Evolutionary conservation across 2,329 filamentous ascomycete species (phyloP), one percentile per base, ranked within the genome.

Genomic region (Calycina herbarum): DNA sequence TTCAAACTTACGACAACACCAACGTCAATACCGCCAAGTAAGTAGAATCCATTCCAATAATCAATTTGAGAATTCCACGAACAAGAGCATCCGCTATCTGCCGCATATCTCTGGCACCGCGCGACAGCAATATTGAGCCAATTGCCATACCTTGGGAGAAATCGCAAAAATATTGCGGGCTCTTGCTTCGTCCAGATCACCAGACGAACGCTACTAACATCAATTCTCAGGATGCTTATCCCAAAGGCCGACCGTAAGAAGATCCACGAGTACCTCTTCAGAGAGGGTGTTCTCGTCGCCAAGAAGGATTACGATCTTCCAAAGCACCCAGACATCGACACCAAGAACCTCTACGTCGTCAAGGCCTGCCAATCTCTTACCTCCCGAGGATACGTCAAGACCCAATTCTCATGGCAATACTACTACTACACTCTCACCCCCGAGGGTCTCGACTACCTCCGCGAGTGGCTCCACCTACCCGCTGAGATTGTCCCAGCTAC

Each of bases 391-490:
- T 98, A 92, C 84, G 89, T 99, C 85, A 99, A 99, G 92, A 99
- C 95, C 77, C 95, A 96, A 84, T 99, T 99, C 91, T 97, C 93
- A 75, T 97, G 93, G 93, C 93, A 97, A 85, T 97, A 94, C 89
- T 97, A 98, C 91, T 99, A 99, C 92, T 99, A 99, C 90, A 97
- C 95, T 83, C 90, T 99, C 83, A 97, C 94, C 82, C 92, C 94
- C 79, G 94, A 98, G 88, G 95, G 95, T 85, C 94, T 99, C 82
- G 94, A 98, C 87, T 99, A 99, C 89, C 94, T 99, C 82, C 94
- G 95, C 81, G 95, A 99, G 88, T 99, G 95, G 95, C 94, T 99
- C 77, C 95, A 99, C 86, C 91, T 99, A 78, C 95, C 95, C 78
- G 94, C 95, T 81, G 95, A 99, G 89, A 97, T 99, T 80, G 95